Evolutionary conservation across 129 eudicot species (phyloP).

Genomic region (Escallonia rubra): DNA sequence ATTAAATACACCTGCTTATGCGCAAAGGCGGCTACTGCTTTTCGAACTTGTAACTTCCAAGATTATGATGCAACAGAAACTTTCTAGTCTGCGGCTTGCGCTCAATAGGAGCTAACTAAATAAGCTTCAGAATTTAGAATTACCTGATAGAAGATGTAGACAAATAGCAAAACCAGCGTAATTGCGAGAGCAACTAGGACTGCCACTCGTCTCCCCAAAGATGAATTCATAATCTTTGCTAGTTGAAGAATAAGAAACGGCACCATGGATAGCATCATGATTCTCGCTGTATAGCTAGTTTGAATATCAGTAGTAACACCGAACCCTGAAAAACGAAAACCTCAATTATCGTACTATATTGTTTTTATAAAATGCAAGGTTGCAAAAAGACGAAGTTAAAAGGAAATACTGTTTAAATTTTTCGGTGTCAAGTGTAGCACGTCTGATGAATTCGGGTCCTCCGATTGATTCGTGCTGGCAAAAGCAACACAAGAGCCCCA

Average conservation of each 20-base stretch:
- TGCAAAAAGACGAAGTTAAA: too few relatives aligned
- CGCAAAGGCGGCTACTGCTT: too few relatives aligned
- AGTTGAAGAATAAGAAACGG: slow-evolving; percentile 53
- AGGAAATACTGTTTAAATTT: not conserved
- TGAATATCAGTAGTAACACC: slow-evolving; percentile 54
- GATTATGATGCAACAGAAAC: too few relatives aligned
- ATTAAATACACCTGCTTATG: too few relatives aligned
- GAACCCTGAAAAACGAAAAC: slow-evolving; percentile 12
- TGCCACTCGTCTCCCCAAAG: slow-evolving; percentile 21
- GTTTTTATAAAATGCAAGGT: too few relatives aligned
- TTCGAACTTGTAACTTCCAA: too few relatives aligned
- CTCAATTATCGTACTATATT: too few relatives aligned
- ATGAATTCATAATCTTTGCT: slow-evolving; percentile 26
- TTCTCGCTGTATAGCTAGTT: slow-evolving; percentile 54
- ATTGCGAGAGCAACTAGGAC: slow-evolving; percentile 45
- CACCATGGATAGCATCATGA: slow-evolving; percentile 46
- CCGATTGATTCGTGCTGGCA: slow-evolving; percentile 55
- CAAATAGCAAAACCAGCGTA: slow-evolving; percentile 27
- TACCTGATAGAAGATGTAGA: slow-evolving; percentile 50
- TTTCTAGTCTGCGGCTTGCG: too few relatives aligned
- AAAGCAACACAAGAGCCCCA: slow-evolving; percentile 51
- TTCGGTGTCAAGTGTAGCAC: not conserved
- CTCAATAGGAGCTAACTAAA: too few relatives aligned
- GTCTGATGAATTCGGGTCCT: not conserved
- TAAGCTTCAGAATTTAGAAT: not conserved